phyloP scores from a whole-genome alignment of 495 filamentous ascomycete genomes.

The Alectoria sarmentosa region DNA sequence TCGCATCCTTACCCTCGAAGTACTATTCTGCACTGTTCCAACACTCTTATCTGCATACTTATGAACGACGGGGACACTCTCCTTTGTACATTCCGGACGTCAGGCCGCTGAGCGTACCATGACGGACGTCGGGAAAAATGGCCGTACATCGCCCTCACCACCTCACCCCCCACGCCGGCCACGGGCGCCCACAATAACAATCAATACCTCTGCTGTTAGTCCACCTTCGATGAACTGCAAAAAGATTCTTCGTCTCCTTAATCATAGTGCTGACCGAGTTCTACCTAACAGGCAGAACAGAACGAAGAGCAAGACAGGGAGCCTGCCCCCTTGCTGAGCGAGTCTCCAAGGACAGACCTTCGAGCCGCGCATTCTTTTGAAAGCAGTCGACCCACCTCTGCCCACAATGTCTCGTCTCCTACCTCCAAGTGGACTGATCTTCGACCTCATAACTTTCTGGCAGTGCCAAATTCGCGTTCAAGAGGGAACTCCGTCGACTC shows the following conservation, averaged over 20 bases:
- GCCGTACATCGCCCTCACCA: slow-evolving; percentile 8
- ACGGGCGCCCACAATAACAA: slow-evolving; percentile 62
- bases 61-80: slow-evolving; percentile 7
- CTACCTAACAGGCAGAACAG: slow-evolving; percentile 31
- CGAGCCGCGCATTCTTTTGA: slow-evolving; percentile 62
- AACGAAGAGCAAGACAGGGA: slow-evolving; percentile 18
- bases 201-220: slow-evolving; percentile 66
- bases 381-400: slow-evolving; percentile 70
- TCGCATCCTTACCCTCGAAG: slow-evolving; percentile 6
- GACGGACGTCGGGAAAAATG: slow-evolving; percentile 25
- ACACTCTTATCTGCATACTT: slow-evolving; percentile 6
- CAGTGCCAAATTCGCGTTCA: slow-evolving; percentile 54
- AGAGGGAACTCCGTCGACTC: slow-evolving; percentile 61
- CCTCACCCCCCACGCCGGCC: slow-evolving; percentile 28
- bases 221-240: slow-evolving; percentile 29
- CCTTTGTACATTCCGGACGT: not conserved
- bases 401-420: slow-evolving; percentile 81
- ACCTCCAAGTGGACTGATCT: slow-evolving; percentile 42
- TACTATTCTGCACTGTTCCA: slow-evolving; percentile 1
- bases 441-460: slow-evolving; percentile 50
- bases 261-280: slow-evolving; percentile 23
- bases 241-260: slow-evolving; percentile 18
- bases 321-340: slow-evolving; percentile 17
- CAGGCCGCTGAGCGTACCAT: slow-evolving; percentile 20
- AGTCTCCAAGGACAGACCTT: slow-evolving; percentile 50